A percentile compares a stretch with the other conserved stretches of the same genome.
Conservation (phyloP, 2,329 filamentous ascomycete genomes). For the Pseudogymnoascus sp. region DNA sequence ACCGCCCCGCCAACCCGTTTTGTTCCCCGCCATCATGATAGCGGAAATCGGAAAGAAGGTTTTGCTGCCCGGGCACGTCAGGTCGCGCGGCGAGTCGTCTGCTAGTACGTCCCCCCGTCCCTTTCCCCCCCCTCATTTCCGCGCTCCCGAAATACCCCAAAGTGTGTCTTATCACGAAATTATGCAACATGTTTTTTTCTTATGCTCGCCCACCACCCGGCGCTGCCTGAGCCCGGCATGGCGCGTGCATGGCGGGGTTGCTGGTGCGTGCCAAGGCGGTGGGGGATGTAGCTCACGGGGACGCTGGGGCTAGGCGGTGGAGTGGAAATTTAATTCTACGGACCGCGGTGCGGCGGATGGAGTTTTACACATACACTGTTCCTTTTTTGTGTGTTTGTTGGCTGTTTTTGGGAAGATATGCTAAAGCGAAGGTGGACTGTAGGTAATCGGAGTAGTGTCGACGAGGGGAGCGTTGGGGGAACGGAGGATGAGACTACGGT, state of each 20-base stretch:
- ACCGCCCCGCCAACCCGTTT: too few relatives aligned
- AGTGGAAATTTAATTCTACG: too few relatives aligned
- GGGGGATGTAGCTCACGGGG: neutral
- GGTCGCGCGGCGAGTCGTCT: neutral
- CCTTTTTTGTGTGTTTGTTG: too few relatives aligned
- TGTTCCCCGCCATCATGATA: neutral
- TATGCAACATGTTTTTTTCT: neutral
- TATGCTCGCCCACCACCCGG: neutral
- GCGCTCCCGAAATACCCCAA: neutral
- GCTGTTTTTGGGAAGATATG: too few relatives aligned
- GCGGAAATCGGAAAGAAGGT: neutral
- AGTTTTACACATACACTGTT: too few relatives aligned
- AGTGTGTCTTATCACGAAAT: too few relatives aligned
- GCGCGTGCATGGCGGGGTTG: neutral
- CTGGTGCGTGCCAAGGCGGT: neutral
- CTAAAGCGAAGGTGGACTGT: slow-evolving; percentile 11
- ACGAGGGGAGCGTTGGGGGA: slow-evolving; percentile 31
- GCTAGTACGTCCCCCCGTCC: neutral
- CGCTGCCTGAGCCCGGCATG: neutral
- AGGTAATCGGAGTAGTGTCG: slow-evolving; percentile 36
- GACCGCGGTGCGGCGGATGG: too few relatives aligned
- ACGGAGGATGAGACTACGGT: slow-evolving; percentile 68
- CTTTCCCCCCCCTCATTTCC: neutral
- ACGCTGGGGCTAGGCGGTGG: neutral
- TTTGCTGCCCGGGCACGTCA: neutral